Conservation (phyloP, 1,139 yeast species). For the Sugiyamaella novakii region DNA sequence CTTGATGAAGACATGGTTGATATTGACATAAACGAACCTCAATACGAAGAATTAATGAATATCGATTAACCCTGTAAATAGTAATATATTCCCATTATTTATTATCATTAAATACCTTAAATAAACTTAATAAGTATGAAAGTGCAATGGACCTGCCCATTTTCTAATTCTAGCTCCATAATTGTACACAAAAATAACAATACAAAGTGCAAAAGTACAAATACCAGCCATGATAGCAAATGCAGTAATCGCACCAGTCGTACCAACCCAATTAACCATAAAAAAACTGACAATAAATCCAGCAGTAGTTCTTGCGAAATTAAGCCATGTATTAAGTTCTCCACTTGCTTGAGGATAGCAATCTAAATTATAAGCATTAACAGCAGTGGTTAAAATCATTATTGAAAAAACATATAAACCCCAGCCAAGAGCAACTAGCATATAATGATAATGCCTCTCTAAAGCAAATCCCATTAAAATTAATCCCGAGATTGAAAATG, state of each 20-base stretch:
- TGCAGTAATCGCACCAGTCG: conserved; percentile 17
- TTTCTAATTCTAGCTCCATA: conserved; percentile 15
- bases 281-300: conserved; percentile 23
- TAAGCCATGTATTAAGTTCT: conserved; percentile 20
- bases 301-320: conserved; percentile 22
- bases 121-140: conserved; percentile 16
- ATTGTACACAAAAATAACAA: conserved; percentile 12
- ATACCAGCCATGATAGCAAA: conserved; percentile 22
- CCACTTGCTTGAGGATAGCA: conserved; percentile 22
- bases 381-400: conserved; percentile 20
- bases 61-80: neutral
- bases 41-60: neutral
- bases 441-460: conserved; percentile 19
- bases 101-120: too few species aligned
- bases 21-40: conserved; percentile 3
- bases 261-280: conserved; percentile 21
- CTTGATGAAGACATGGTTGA: conserved; percentile 12
- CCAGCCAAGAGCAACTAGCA: conserved; percentile 20
- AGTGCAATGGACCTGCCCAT: conserved; percentile 20
- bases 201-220: conserved; percentile 7
- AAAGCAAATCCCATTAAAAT: conserved; percentile 20
- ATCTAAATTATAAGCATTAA: conserved; percentile 22
- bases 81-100: too few species aligned
- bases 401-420: conserved; percentile 21
- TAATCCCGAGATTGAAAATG: conserved; percentile 18